Evolutionary conservation across 2,329 filamentous ascomycete species (phyloP), one percentile per base, ranked within the genome.

Genomic region (Aspergillus flavus): DNA sequence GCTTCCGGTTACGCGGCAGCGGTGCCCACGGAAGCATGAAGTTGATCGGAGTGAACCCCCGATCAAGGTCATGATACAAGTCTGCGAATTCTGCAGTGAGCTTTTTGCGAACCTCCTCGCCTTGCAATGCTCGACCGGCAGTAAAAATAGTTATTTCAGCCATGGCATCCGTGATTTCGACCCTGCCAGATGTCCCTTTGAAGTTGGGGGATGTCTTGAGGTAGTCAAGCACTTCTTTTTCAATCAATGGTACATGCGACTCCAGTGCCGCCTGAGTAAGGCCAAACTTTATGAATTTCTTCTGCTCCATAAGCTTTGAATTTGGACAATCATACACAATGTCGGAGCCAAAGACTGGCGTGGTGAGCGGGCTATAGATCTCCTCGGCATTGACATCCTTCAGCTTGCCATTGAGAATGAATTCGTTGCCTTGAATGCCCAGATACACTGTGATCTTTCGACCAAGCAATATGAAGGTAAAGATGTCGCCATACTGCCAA

Each of bases 241-340:
- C 93, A 74, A 96, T 94, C 73, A 96, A 87, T 62, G 87, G 88
- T 34, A 96, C 91, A 78, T 96, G 94, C 53, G 86, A 87, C 68
- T 82, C 82, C 60, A 89, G 83, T 21, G 87, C 85, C 30, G 85
- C 82, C 66, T 84, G 80, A 2, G 86, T 89, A 64, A 89, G 82
- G 34, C 87, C 87, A 67, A 85, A 89, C 71, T 89, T 89, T 80
- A 89, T 83, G 69, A 89, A 89, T 74, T 95, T 95, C 84, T 96
- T 96, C 84, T 96, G 93, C 82, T 96, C 93, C 92, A 96, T 96
- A 73, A 96, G 86, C 82, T 96, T 96, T 61, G 91, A 85, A 73
- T 96, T 96, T 36, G 93, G 92, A 79, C 92, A 96, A 78, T 96
- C 93, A 75, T 96, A 96, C 48, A 96, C 91, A 30, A 96, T 92